Evolutionary conservation across 192 early-diverging fungal species (phyloP), one percentile per base, ranked within the genome.

Genomic region (Pilaira anomala): DNA sequence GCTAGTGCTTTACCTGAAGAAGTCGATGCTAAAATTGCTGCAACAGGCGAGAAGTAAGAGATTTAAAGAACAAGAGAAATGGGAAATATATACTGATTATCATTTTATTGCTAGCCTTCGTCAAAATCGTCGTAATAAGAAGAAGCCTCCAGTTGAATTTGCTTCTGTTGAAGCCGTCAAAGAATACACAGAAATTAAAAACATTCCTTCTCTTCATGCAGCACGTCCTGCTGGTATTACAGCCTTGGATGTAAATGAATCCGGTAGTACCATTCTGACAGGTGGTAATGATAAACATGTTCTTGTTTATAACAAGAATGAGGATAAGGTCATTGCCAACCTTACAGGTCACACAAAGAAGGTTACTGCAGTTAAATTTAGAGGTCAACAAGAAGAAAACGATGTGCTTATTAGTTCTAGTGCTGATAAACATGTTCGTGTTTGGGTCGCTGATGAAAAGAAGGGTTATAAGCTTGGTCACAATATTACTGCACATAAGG

Each of bases 331-430:
- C 0, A 65, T 91, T 21, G 83, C 80, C 4, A 82, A 79, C 3
- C 71, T 90, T 67, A 91, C 92, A 65, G 92, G 92, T n/a, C 91
- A 93, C 65, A 89, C 84, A 12, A 93, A 93, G 69, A 87, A 85
- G 60, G 78, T 98, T 39, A 89, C 85, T 1, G 66, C 78, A 29
- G 91, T 91, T 0, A 74, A 77, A n/a, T 93, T 88, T 84, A 66
- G 81, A 21, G 78, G 79, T 51, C 74, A 78, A 49, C 74, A 72
- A 24, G 85, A 74, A 1, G 63, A 78, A 25, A 45, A 62, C 5
- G 77, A 83, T 75, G 69, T 71, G 22, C 87, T 86, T 55, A 51
- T 96, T 48, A 87, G 91, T 13, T 87, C 87, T 3, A 84, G 89
- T 56, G 85, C 79, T 4, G 96, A 97, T 77, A 87, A 91, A 48